Base-by-base conservation (phyloP, 176 grass and related monocot genomes). In the Hordeum vulgare region DNA sequence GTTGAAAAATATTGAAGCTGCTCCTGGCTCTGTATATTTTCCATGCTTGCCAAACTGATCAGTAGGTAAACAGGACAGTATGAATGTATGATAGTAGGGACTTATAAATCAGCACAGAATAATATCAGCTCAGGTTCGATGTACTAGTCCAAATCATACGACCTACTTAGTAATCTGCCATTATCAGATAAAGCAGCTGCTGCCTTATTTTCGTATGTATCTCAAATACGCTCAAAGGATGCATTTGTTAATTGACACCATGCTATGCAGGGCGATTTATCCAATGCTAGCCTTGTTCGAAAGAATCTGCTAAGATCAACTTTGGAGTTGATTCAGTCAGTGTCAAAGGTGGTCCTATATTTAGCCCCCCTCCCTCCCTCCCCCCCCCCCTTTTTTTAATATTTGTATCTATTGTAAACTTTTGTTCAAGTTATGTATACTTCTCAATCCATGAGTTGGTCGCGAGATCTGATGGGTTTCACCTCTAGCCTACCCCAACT, bases 241-340 rank as follows among this genome's bases (percentile, higher is more conserved):
- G 15, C 25, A 70, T 76, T 20, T 69, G n/a, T 89, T 89, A 51
- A 70, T 89, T 70, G 64, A 56, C 49, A 27, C 85, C 47, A 64
- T 66, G 9, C 21, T 61, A 40, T 88, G 71, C 88, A 97, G 95
- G 92, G 92, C 69, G 86, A 91, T 88, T 61, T 91, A 75, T 90
- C 85, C 57, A 91, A 79, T 77, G 82, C 88, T 78, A 85, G 93
- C n/a, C 89, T 90, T 61, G 44, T 94, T 77, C 83, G 92, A 74
- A 98, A 94, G 87, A 90, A 91, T 87, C 80, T 98, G 62, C 71
- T 98, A 81, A 90, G 88, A 86, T 86, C 92, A 89, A 66, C 76
- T 63, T 77, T 98, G 76, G 90, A 93, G 68, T 76, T 90, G 77
- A 80, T 90, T 83, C 80, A 91, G 56, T 79, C 84, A 17, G 93